A percentile compares a stretch with the other conserved stretches of the same genome.
phyloP scores from a whole-genome alignment of 768 basidiomycete species.

The Clitopilus hobsonii region DNA sequence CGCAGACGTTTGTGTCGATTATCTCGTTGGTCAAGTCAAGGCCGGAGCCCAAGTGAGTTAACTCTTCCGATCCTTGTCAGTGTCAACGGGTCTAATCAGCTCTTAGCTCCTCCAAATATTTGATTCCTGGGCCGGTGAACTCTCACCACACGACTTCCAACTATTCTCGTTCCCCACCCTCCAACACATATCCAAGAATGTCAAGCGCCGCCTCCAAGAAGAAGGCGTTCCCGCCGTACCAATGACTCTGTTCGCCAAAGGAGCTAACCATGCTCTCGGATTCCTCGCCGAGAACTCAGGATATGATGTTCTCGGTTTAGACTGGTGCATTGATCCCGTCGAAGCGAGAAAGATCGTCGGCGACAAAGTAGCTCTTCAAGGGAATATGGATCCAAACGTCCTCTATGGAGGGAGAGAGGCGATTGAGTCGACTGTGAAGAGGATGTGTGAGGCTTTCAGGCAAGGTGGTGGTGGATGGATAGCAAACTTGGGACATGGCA shows the following conservation, averaged over 20 bases:
- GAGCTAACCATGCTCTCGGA: slow-evolving; percentile 71
- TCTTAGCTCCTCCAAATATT: slow-evolving; percentile 90
- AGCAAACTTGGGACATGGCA: slow-evolving; percentile 94
- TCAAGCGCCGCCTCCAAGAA: slow-evolving; percentile 52
- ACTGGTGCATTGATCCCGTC: slow-evolving; percentile 84
- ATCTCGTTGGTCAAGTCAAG: slow-evolving; percentile 86
- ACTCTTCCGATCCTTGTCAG: not conserved
- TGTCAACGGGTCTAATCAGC: not conserved
- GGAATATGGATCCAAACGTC: slow-evolving; percentile 88
- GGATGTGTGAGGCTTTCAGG: slow-evolving; percentile 76
- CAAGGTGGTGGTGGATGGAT: slow-evolving; percentile 80
- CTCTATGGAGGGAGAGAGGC: slow-evolving; percentile 84
- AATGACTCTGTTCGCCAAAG: slow-evolving; percentile 93
- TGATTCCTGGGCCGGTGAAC: slow-evolving; percentile 93
- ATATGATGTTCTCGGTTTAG: slow-evolving; percentile 87
- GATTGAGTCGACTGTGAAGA: slow-evolving; percentile 81
- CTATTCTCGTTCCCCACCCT: slow-evolving; percentile 82
- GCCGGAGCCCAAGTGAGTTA: slow-evolving; percentile 89
- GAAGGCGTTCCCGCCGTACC: slow-evolving; percentile 59
- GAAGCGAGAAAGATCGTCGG: slow-evolving; percentile 64
- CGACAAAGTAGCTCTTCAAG: slow-evolving; percentile 71
- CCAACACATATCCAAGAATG: slow-evolving; percentile 63
- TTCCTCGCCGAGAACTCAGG: slow-evolving; percentile 56
- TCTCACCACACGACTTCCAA: slow-evolving; percentile 83
- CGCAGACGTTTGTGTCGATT: slow-evolving; percentile 87